These are phyloP conservation scores for Nicotiana sylvestris DNA, from an alignment of 257 asterid species.

Conservation along the genomic window DNA sequence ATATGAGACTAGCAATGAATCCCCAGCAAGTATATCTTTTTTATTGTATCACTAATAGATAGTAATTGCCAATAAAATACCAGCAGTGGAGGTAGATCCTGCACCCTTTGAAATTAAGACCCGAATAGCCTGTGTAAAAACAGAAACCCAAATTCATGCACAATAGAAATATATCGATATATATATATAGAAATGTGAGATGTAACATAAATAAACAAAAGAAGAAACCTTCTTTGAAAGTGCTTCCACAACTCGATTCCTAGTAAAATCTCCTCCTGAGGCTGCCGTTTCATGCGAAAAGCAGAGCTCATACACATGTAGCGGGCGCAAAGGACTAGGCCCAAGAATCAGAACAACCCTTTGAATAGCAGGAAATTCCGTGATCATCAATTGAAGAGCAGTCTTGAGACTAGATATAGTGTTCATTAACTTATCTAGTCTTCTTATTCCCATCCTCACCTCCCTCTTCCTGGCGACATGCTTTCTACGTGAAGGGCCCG, in stretches of 20 bases:
- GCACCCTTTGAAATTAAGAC: constrained; percentile 77
- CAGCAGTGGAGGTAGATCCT: constrained; percentile 69
- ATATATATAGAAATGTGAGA: neutral
- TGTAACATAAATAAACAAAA: neutral
- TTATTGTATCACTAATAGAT: neutral
- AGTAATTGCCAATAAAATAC: constrained; percentile 29
- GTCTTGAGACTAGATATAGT: constrained; percentile 46
- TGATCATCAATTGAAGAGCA: constrained; percentile 62
- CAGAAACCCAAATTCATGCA: neutral
- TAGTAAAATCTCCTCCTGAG: constrained; percentile 40
- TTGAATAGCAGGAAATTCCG: constrained; percentile 53
- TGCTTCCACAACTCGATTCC: constrained; percentile 55
- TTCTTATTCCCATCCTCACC: constrained; percentile 74
- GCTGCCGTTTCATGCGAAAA: constrained; percentile 39
- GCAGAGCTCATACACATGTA: constrained; percentile 67
- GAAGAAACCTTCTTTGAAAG: constrained; percentile 69
- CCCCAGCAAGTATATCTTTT: neutral
- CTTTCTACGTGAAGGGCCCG: constrained; percentile 48
- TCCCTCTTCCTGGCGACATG: constrained; percentile 73
- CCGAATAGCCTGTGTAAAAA: constrained; percentile 66
- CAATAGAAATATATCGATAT: neutral
- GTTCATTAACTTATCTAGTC: constrained; percentile 69
- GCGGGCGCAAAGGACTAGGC: constrained; percentile 83
- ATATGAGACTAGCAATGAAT: neutral
- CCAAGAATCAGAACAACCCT: constrained; percentile 67